Percentiles rank a stretch among this genome's conserved stretches.
Evolutionary conservation across 805 yeast genomes (phyloP).

Genomic region (Blastobotrys chiropterorum): DNA sequence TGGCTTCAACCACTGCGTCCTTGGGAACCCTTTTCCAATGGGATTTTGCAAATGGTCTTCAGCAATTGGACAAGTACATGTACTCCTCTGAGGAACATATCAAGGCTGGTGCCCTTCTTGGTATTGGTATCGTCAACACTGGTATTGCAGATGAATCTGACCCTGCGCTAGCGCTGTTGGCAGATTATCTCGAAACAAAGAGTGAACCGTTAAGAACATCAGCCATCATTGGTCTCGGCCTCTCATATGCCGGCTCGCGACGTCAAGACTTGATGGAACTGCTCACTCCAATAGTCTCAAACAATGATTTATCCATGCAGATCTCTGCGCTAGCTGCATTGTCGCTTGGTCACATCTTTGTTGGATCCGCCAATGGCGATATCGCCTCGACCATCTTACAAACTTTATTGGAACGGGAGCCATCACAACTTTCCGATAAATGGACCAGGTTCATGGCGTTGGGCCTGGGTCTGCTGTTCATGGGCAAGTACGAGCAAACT

Average conservation of each 20-base stretch:
- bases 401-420: conserved; percentile 79
- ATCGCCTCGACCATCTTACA: conserved; percentile 88
- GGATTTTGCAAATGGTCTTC: conserved; percentile 86
- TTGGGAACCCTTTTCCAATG: conserved; percentile 87
- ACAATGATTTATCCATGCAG: conserved; percentile 67
- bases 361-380: conserved; percentile 94
- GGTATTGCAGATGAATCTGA: conserved; percentile 96
- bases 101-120: conserved; percentile 94
- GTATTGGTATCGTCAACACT: conserved; percentile 86
- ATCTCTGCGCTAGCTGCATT: conserved; percentile 80
- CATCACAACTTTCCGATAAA: conserved; percentile 68
- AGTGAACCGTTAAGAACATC: conserved; percentile 63
- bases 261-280: conserved; percentile 76
- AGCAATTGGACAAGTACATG: conserved; percentile 78
- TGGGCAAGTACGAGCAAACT: conserved; percentile 92
- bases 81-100: conserved; percentile 81
- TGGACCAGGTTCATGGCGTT: conserved; percentile 88
- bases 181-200: conserved; percentile 65
- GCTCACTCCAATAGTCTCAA: conserved; percentile 76
- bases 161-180: conserved; percentile 79
- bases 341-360: conserved; percentile 89
- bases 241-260: conserved; percentile 91
- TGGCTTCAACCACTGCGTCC: conserved; percentile 86
- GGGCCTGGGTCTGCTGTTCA: conserved; percentile 83
- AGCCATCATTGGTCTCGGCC: conserved; percentile 85